These are phyloP conservation scores for Eucalyptus cladocalyx DNA, from an alignment of 345 rosid genomes.

Conservation along the genomic window DNA sequence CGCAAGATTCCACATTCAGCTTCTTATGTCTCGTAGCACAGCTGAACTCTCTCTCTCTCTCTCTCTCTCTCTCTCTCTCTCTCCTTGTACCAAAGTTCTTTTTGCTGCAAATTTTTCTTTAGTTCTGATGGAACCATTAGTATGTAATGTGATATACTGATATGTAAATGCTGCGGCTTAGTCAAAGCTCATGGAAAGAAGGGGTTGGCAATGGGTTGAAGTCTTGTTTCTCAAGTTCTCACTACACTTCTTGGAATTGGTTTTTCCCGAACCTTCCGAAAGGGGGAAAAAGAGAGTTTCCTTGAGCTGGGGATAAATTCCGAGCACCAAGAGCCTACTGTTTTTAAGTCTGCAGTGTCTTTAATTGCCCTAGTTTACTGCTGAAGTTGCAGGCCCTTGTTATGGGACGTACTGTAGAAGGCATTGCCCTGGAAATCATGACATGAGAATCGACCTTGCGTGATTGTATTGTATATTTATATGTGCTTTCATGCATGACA, in stretches of 20 bases:
- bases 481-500: background rate
- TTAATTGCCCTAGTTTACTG: background rate
- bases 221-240: background rate
- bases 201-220: background rate
- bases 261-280: background rate
- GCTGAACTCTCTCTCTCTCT: background rate
- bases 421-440: background rate
- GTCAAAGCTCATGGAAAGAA: background rate
- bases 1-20: conserved; percentile 16
- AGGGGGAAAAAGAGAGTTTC: background rate
- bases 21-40: conserved; percentile 6
- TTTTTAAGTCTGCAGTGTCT: background rate
- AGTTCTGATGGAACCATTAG: background rate
- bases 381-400: background rate
- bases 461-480: background rate
- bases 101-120: background rate
- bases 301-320: background rate
- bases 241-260: background rate
- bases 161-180: background rate
- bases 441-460: background rate
- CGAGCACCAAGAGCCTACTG: background rate
- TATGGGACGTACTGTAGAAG: background rate
- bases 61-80: background rate
- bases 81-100: background rate
- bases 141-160: background rate